Conservation (phyloP, 2,329 filamentous ascomycete species). For the Rachicladosporium sp. region DNA sequence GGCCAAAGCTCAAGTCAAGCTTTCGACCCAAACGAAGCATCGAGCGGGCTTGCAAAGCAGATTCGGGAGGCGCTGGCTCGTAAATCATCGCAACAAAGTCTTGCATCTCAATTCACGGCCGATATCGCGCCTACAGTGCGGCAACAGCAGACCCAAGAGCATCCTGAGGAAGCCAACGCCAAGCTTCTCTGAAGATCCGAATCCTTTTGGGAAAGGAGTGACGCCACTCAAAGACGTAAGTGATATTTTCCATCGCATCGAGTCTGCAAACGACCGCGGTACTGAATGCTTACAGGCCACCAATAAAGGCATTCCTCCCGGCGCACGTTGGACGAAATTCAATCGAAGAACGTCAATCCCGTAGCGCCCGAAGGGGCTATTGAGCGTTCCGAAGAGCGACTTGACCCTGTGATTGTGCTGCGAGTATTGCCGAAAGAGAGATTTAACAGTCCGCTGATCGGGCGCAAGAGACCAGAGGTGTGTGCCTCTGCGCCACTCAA, state of each 20-base stretch:
- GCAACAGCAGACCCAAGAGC: constrained; percentile 59
- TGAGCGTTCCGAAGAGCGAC: constrained; percentile 82
- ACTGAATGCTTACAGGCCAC: constrained; percentile 21
- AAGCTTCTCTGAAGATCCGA: constrained; percentile 76
- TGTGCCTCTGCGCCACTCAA: constrained; percentile 2
- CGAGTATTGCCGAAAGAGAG: constrained; percentile 73
- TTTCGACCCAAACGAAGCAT: constrained; percentile 11
- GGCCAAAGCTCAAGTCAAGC: constrained; percentile 11
- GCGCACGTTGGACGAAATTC: constrained; percentile 88
- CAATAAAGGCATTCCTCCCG: constrained; percentile 37
- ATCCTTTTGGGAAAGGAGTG: constrained; percentile 76
- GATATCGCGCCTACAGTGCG: constrained; percentile 8
- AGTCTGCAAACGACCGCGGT: no score
- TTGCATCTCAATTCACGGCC: constrained; percentile 10
- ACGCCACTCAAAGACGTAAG: constrained; percentile 72
- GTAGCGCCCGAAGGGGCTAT: constrained; percentile 76
- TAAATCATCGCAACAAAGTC: constrained; percentile 21
- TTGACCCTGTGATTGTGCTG: constrained; percentile 86
- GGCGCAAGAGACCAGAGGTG: constrained; percentile 64
- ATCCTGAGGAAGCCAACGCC: constrained; percentile 74
- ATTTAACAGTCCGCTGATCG: constrained; percentile 76
- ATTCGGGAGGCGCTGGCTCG: constrained; percentile 19
- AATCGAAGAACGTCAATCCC: constrained; percentile 78
- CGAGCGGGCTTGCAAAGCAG: constrained; percentile 18
- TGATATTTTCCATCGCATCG: no score